These are phyloP conservation scores for Boletus insuetus DNA, from an alignment of 768 basidiomycete genomes.

Conservation along the genomic window DNA sequence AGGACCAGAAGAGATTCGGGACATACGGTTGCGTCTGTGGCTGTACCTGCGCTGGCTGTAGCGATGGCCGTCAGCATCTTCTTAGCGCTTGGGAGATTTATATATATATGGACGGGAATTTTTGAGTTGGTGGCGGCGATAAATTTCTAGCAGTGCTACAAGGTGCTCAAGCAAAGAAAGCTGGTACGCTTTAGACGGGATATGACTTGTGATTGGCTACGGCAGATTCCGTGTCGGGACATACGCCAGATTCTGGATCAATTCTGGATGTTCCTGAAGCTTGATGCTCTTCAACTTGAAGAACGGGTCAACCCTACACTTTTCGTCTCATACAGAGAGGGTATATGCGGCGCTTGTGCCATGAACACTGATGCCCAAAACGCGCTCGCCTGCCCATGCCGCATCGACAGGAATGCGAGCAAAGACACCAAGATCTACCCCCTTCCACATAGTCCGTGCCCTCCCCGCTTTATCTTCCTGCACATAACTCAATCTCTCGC, in stretches of 20 bases:
- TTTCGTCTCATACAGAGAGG: conserved; percentile 92
- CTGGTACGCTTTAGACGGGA: no score
- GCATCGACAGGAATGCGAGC: no score
- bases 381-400: conserved; percentile 94
- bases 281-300: conserved; percentile 99
- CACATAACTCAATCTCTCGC: neutral
- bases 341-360: conserved; percentile 93
- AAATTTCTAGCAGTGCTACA: no score
- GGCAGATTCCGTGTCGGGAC: neutral
- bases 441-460: conserved; percentile 85
- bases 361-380: conserved; percentile 99
- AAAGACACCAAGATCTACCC: conserved; percentile 94
- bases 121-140: no score
- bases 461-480: neutral
- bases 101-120: no score
- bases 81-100: no score
- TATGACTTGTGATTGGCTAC: conserved; percentile 18
- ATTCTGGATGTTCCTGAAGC: conserved; percentile 90
- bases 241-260: no score
- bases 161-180: no score
- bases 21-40: no score
- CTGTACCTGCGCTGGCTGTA: no score
- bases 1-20: no score
- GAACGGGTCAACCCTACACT: conserved; percentile 93
- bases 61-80: no score